These are phyloP conservation scores for Kurtzmaniella quercitrusa DNA, from an alignment of 1,139 yeast species.

Conservation along the genomic window DNA sequence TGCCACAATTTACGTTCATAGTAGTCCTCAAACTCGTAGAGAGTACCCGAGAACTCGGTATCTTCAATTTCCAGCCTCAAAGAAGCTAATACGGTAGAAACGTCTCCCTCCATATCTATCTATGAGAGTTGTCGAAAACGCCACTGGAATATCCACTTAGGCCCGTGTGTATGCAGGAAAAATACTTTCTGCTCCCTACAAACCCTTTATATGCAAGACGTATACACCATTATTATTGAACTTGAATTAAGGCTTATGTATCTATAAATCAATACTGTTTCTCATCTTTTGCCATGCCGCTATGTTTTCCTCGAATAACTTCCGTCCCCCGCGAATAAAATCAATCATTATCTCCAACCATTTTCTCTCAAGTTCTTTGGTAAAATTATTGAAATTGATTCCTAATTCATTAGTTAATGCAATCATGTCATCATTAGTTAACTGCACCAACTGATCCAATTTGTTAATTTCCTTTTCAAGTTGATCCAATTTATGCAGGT, in stretches of 20 bases:
- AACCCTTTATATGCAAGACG: neutral
- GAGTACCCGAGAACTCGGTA: conserved; percentile 56
- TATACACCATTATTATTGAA: no score
- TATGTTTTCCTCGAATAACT: conserved; percentile 34
- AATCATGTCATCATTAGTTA: conserved; percentile 35
- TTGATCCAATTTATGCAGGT: conserved; percentile 24
- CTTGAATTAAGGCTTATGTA: no score
- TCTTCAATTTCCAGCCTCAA: conserved; percentile 68
- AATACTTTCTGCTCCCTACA: neutral
- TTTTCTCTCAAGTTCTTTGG: conserved; percentile 33
- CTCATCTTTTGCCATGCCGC: conserved; percentile 37
- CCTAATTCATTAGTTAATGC: conserved; percentile 30
- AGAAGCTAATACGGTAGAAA: conserved; percentile 62
- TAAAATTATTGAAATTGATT: conserved; percentile 29
- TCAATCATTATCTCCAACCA: conserved; percentile 39
- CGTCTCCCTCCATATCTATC: conserved; percentile 32
- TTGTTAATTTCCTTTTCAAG: conserved; percentile 41
- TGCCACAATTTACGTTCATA: conserved; percentile 81
- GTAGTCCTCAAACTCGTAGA: conserved; percentile 76
- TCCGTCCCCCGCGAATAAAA: conserved; percentile 35
- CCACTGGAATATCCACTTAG: neutral
- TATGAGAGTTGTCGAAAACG: conserved; percentile 25
- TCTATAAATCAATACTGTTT: conserved; percentile 12
- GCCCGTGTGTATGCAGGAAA: neutral
- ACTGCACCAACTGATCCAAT: conserved; percentile 38